A percentile compares a stretch with the other conserved stretches of the same genome.
phyloP scores from a whole-genome alignment of 176 grass and related monocot species.

The Otatea glauca region DNA sequence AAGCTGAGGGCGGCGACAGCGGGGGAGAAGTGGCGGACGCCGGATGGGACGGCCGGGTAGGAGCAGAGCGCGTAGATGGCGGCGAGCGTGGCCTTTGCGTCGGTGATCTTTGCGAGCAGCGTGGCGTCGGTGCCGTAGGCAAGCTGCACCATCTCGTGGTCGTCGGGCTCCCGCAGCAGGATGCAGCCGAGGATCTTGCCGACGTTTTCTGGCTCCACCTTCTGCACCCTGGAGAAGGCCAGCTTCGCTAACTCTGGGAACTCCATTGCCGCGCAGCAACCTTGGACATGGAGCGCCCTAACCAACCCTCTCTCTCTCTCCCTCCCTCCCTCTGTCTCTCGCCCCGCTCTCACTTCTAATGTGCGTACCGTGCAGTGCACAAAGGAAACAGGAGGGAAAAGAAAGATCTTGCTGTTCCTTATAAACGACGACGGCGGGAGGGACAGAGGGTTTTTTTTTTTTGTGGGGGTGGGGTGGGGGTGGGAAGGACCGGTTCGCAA shows the following conservation, averaged over 20 bases:
- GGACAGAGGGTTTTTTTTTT: no score
- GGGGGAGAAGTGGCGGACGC: slow-evolving; percentile 35
- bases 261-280: slow-evolving; percentile 52
- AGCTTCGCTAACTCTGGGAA: slow-evolving; percentile 63
- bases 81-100: slow-evolving; percentile 64
- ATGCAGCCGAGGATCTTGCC: slow-evolving; percentile 86
- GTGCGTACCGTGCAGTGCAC: not conserved
- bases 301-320: not conserved
- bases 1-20: slow-evolving; percentile 19
- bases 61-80: slow-evolving; percentile 46
- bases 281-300: slow-evolving; percentile 23
- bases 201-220: slow-evolving; percentile 64
- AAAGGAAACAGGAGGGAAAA: not conserved
- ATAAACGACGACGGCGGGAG: not conserved
- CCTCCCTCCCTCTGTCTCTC: not conserved
- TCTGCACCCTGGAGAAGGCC: slow-evolving; percentile 60
- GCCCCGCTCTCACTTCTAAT: no score
- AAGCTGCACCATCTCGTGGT: slow-evolving; percentile 73
- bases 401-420: not conserved
- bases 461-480: no score
- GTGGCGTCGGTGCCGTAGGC: slow-evolving; percentile 62
- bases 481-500: not conserved
- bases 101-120: slow-evolving; percentile 52
- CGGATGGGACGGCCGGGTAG: not conserved
- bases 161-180: slow-evolving; percentile 59